These are phyloP conservation scores for Byssoonygena ceratinophila DNA, from an alignment of 2,329 filamentous ascomycete species.

Conservation along the genomic window DNA sequence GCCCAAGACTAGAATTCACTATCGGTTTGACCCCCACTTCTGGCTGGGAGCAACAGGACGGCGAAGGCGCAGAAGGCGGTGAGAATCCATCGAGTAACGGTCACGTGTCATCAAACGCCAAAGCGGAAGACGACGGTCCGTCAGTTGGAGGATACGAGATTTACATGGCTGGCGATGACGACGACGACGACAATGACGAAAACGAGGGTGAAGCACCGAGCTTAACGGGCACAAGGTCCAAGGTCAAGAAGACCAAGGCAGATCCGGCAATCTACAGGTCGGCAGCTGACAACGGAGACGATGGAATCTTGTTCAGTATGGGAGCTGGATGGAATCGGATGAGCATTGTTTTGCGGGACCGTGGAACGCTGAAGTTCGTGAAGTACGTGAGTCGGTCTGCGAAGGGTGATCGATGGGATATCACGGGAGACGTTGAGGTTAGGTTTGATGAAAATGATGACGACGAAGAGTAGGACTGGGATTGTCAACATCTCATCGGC, in stretches of 20 bases:
- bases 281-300: conserved; percentile 55
- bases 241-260: conserved; percentile 27
- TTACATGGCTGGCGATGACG: conserved; percentile 76
- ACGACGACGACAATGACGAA: conserved; percentile 52
- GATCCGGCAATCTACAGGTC: conserved; percentile 85
- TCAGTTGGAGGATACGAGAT: conserved; percentile 50
- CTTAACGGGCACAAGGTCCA: conserved; percentile 26
- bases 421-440: conserved; percentile 68
- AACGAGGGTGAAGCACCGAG: conserved; percentile 34
- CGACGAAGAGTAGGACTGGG: conserved; percentile 14
- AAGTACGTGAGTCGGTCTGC: conserved; percentile 85
- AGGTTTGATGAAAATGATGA: conserved; percentile 45
- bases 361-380: conserved; percentile 78
- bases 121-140: conserved; percentile 26
- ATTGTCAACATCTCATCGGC: too few relatives aligned
- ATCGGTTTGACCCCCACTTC: conserved; percentile 72
- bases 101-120: conserved; percentile 27
- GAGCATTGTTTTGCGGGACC: conserved; percentile 79
- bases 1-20: conserved; percentile 75
- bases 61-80: conserved; percentile 38
- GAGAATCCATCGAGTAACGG: conserved; percentile 23
- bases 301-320: conserved; percentile 59
- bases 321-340: conserved; percentile 77
- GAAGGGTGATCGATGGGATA: conserved; percentile 83
- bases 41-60: conserved; percentile 70